Evolutionary conservation across 2,329 filamentous ascomycete genomes (phyloP).

Genomic region (Cryphonectria radicalis): DNA sequence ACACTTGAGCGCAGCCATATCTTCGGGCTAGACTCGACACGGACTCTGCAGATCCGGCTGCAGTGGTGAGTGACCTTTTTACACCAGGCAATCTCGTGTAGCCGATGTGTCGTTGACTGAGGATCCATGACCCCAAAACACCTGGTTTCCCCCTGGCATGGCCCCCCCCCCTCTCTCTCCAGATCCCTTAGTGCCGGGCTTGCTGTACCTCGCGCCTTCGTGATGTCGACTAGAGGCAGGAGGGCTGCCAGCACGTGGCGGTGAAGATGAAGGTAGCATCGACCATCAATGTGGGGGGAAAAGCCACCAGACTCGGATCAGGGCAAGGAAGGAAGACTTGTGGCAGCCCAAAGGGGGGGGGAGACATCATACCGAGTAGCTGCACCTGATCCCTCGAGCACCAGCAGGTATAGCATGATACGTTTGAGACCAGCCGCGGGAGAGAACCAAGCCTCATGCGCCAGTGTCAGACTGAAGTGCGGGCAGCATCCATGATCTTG

Average conservation of each 20-base stretch:
- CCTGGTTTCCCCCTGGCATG: not conserved
- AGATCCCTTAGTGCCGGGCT: conserved; percentile 14
- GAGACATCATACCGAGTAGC: not conserved
- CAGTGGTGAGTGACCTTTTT: not conserved
- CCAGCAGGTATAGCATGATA: not conserved
- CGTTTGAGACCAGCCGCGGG: not conserved
- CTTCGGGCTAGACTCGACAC: conserved; percentile 19
- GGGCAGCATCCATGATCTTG: not conserved
- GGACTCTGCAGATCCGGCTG: not conserved
- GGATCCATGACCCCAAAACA: conserved; percentile 17
- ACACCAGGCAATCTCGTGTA: not conserved
- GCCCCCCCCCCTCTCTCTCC: conserved; percentile 12
- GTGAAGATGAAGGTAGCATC: conserved; percentile 1
- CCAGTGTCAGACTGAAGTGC: not conserved
- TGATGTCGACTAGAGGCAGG: not conserved
- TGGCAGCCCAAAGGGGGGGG: not conserved
- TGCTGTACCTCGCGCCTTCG: not conserved
- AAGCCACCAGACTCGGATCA: conserved; percentile 6
- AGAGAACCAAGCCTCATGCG: not conserved
- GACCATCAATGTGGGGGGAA: not conserved
- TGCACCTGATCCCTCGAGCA: not conserved
- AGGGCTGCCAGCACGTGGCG: not conserved
- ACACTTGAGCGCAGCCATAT: conserved; percentile 17
- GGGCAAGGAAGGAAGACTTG: not conserved
- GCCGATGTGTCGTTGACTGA: not conserved